Percentiles rank a stretch among this genome's conserved stretches.
These are phyloP conservation scores for Penicillium angulare DNA, from an alignment of 495 filamentous ascomycete genomes.

Conservation along the genomic window DNA sequence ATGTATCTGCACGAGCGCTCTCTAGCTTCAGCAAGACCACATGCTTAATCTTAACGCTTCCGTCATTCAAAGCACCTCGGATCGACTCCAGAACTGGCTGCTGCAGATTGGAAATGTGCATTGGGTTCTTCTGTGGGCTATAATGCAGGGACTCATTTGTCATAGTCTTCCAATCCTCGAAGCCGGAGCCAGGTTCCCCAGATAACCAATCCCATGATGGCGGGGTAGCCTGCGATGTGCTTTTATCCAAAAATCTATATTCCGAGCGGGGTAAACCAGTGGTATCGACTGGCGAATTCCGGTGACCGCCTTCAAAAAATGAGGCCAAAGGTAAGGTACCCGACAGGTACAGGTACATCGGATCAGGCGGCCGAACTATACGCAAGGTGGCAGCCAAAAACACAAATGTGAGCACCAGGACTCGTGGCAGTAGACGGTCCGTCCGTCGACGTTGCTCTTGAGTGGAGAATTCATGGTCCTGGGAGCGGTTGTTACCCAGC, in stretches of 20 bases:
- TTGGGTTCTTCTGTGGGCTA: slow-evolving; percentile 34
- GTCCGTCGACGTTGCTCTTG: background rate
- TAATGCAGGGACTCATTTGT: slow-evolving; percentile 28
- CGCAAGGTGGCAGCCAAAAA: slow-evolving; percentile 23
- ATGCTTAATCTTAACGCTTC: slow-evolving; percentile 47
- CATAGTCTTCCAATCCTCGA: slow-evolving; percentile 26
- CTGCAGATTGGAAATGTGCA: slow-evolving; percentile 48
- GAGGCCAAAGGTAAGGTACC: slow-evolving; percentile 27
- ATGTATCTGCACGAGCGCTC: slow-evolving; percentile 49
- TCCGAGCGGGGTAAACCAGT: slow-evolving; percentile 16
- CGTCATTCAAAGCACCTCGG: slow-evolving; percentile 26
- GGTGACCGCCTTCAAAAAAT: slow-evolving; percentile 23
- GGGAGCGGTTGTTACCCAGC: background rate
- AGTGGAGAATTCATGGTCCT: background rate
- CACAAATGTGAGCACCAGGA: slow-evolving; percentile 12
- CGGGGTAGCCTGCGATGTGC: slow-evolving; percentile 22
- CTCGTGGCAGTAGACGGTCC: background rate
- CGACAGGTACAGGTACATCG: slow-evolving; percentile 34
- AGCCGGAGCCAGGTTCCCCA: slow-evolving; percentile 22
- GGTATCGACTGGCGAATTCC: slow-evolving; percentile 24
- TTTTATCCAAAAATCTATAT: slow-evolving; percentile 22
- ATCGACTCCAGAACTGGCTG: slow-evolving; percentile 36
- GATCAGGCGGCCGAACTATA: slow-evolving; percentile 26
- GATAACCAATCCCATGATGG: slow-evolving; percentile 33
- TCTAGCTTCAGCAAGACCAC: slow-evolving; percentile 48